Base-by-base conservation (phyloP, 2,329 filamentous ascomycete genomes). In the Fusarium compactum region DNA sequence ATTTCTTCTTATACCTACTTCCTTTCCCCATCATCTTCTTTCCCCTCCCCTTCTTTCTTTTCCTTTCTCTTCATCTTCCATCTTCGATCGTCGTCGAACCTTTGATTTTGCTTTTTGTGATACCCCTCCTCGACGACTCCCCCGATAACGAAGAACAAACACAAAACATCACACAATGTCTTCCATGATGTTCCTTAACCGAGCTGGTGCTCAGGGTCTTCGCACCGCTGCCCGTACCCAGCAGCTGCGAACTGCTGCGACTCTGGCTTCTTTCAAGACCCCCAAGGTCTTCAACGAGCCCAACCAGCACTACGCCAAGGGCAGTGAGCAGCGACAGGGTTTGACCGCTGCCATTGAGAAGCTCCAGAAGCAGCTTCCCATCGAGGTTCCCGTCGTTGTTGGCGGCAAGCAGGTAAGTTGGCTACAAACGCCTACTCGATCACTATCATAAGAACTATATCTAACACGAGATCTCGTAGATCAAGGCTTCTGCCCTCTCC, bases 241-340 rank as follows among this genome's bases (percentile, higher is more conserved):
- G 74, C 71, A 80, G 74, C 71, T 73, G 62, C 76, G 76, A 69
- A 76, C 76, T 53, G 73, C 78, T 63, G 82, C 90, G 61, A 91
- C 90, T 10, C 85, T 97, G 70, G 95, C 94, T 52, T 87, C 89
- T 66, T 98, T 98, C 87, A 95, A 93, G 85, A 88, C 95, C 54
- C 96, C 96, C 52, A 90, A 90, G 69, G 89, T 98, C 75, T 85
- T 89, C 78, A 99, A 99, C 79, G 96, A 99, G 84, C 94, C 94
- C n/a, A 99, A 98, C 80, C 92, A 97, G 84, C 92, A 95, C 82
- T 99, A 97, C 80, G 86, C 86, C 69, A 96, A 96, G 80, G 93
- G 91, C 65, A 96, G 95, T 2, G 81, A 89, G 25, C 92, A 97
- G 78, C 88, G 95, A 66, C 87, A 91, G 75, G 91, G 90, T 70